Evolutionary conservation across 1,284 basidiomycete species (phyloP).

Genomic region (Heterobasidion annosum): DNA sequence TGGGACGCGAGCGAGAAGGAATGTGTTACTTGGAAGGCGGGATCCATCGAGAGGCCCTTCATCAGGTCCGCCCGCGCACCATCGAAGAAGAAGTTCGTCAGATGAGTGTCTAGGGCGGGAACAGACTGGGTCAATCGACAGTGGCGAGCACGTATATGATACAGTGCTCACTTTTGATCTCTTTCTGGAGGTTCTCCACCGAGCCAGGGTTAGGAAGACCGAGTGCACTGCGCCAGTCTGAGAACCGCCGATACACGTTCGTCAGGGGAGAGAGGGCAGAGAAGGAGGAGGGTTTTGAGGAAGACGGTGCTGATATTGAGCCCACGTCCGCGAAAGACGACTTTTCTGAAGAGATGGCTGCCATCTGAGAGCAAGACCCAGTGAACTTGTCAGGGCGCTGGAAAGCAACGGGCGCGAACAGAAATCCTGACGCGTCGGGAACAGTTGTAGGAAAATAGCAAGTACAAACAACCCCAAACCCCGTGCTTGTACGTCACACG

Average conservation of each 20-base stretch:
- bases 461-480: conserved; percentile 4
- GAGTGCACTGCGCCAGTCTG: conserved; percentile 72
- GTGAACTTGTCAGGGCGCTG: background rate
- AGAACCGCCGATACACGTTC: conserved; percentile 63
- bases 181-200: conserved; percentile 85
- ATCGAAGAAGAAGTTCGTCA: conserved; percentile 96
- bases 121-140: background rate
- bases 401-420: background rate
- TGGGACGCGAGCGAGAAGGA: conserved; percentile 86
- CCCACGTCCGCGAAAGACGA: background rate
- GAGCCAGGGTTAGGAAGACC: conserved; percentile 84
- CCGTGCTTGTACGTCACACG: background rate
- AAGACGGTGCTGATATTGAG: conserved; percentile 8
- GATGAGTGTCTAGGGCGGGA: conserved; percentile 62
- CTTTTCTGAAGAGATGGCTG: conserved; percentile 7
- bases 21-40: conserved; percentile 97
- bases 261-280: conserved; percentile 40
- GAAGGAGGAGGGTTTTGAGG: conserved; percentile 12
- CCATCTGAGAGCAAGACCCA: conserved; percentile 2
- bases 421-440: background rate
- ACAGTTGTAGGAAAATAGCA: background rate
- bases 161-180: conserved; percentile 64
- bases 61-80: conserved; percentile 94
- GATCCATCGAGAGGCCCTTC: conserved; percentile 89
- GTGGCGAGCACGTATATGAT: background rate